Evolutionary conservation across 2,329 filamentous ascomycete genomes (phyloP), one percentile per base, ranked within the genome.

Genomic region (Talaromyces sp.): DNA sequence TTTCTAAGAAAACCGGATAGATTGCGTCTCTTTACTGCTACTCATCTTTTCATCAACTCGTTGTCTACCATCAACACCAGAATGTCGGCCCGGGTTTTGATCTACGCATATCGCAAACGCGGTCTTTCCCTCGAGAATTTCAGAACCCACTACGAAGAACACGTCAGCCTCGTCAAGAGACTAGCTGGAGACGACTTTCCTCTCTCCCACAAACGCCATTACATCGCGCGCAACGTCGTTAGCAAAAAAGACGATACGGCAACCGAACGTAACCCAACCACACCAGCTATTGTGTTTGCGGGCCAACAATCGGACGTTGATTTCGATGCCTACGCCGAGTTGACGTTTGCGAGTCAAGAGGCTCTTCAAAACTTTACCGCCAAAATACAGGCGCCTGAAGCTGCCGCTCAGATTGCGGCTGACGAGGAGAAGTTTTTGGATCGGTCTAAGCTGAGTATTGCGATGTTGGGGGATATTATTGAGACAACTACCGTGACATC

Each of bases 381-480:
- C 0, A 68, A 66, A 37, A 21, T 67, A 3, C 61, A 63, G 31
- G 62, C 50, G 2, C 64, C 68, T 5, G 67, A 68, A 14, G 57
- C 50, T 18, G 65, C 63, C 7, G 63, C 64, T 12, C 62, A 65
- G 62, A 67, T 71, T 35, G 65, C 63, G 1, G 67, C 65, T 1
- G 68, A 70, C 18, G 68, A 70, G 64, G 67, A 70, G 60, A 52
- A 61, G 58, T 67, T 69, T 14, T 56, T 68, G 21, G 68, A 68
- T 58, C 64, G 62, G 42, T 62, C 64, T 16, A 67, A 62, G 64
- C 48, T 67, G 23, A 54, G 61, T 44, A 61, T 63, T 21, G 61
- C 48, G 8, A 40, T 60, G 33, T 21, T 60, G 46, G 58, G 48
- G 16, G 58, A 60, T 54, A 46, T 54, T 11, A 42, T 42, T 42